Conservation (phyloP, 768 basidiomycete species). For the Lyophyllum decastes region DNA sequence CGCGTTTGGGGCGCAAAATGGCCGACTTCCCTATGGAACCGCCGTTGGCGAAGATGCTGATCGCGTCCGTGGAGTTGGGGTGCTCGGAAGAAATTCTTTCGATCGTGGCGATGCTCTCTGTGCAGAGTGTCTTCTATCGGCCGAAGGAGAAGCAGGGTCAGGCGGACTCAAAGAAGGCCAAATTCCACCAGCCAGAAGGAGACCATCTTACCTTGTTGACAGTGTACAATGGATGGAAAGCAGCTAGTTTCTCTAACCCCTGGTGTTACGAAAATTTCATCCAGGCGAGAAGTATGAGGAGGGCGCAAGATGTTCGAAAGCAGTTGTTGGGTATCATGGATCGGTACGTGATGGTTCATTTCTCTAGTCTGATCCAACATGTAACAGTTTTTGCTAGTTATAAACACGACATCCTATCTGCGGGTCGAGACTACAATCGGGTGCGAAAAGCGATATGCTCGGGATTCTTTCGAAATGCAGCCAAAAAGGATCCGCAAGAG, state of each 20-base stretch:
- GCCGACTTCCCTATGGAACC: slow-evolving; percentile 99
- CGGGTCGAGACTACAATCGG: slow-evolving; percentile 89
- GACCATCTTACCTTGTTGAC: slow-evolving; percentile 91
- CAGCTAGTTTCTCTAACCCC: slow-evolving; percentile 92
- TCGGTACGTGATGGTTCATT: slow-evolving; percentile 50
- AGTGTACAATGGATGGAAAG: slow-evolving; percentile 99
- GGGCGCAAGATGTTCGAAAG: slow-evolving; percentile 97
- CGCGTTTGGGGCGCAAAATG: slow-evolving; percentile 96
- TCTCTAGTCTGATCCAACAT: not conserved
- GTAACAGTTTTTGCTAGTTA: slow-evolving; percentile 52
- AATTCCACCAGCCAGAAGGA: slow-evolving; percentile 99
- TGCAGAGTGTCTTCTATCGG: slow-evolving; percentile 95
- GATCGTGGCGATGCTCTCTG: slow-evolving; percentile 96
- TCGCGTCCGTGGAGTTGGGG: slow-evolving; percentile 94
- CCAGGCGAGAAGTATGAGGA: slow-evolving; percentile 94
- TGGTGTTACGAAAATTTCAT: slow-evolving; percentile 99
- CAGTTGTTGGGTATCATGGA: slow-evolving; percentile 99
- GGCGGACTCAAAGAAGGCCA: slow-evolving; percentile 99
- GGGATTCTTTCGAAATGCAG: slow-evolving; percentile 97
- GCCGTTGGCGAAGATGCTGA: slow-evolving; percentile 94
- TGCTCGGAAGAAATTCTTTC: slow-evolving; percentile 98
- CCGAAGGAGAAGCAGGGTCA: slow-evolving; percentile 99
- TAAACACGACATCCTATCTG: slow-evolving; percentile 94
- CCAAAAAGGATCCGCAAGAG: slow-evolving; percentile 97
- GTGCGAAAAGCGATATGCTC: slow-evolving; percentile 96